Conservation (phyloP, 108 stramenopile genomes). For the Nitzschia inconspicua region DNA sequence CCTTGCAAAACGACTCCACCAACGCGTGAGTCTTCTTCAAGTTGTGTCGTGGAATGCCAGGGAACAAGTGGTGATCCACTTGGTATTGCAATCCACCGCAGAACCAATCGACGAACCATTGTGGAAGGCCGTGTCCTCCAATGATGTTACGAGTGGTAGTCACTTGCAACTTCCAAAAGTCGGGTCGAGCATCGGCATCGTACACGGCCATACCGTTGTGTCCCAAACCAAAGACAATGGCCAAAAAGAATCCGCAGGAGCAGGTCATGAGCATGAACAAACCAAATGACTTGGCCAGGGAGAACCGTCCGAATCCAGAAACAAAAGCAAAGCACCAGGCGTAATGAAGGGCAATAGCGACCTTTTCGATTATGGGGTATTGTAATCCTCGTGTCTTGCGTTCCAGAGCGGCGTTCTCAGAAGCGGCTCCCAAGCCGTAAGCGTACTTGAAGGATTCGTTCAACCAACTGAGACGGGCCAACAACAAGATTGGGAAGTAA, state of each 20-base stretch:
- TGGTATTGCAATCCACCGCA: conserved; percentile 98
- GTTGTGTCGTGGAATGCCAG: conserved; percentile 95
- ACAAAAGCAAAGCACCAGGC: conserved; percentile 73
- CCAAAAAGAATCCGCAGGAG: conserved; percentile 91
- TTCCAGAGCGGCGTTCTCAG: conserved; percentile 82
- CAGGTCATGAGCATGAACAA: conserved; percentile 76
- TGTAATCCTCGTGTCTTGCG: conserved; percentile 72
- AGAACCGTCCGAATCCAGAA: conserved; percentile 76
- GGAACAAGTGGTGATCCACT: conserved; percentile 99
- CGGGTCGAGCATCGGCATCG: conserved; percentile 92
- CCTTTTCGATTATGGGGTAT: conserved; percentile 76
- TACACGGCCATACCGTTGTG: conserved; percentile 99
- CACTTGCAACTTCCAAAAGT: conserved; percentile 99
- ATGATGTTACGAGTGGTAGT: conserved; percentile 98
- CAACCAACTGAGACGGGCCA: conserved; percentile 96
- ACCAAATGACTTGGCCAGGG: conserved; percentile 49
- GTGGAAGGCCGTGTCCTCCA: conserved; percentile 89
- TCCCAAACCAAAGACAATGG: conserved; percentile 97
- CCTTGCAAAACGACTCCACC: conserved; percentile 95
- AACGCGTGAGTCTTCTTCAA: conserved; percentile 82
- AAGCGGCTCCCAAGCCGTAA: conserved; percentile 81
- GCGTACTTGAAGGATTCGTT: conserved; percentile 92
- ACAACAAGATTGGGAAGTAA: conserved; percentile 95
- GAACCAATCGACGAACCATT: conserved; percentile 97
- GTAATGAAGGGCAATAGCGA: conserved; percentile 80